phyloP scores from a whole-genome alignment of 106 monocot species.

The Dioscorea dumetorum region DNA sequence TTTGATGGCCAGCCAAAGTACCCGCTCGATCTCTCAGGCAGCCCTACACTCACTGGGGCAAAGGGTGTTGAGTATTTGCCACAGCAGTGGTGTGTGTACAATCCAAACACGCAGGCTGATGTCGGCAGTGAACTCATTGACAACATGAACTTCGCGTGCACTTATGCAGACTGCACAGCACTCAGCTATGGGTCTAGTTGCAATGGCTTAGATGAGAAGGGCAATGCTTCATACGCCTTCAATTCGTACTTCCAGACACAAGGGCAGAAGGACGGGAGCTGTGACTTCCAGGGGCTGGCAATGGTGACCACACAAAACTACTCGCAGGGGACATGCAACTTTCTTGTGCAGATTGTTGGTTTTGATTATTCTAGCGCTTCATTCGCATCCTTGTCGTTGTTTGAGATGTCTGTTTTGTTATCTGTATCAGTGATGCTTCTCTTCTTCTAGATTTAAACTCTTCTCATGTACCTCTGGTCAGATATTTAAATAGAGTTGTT shows the following conservation, averaged over 20 bases:
- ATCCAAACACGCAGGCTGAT: slow-evolving; percentile 2
- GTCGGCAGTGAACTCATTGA: slow-evolving; percentile 3
- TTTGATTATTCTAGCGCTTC: too few species aligned
- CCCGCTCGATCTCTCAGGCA: slow-evolving; percentile 1
- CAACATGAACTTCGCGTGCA: slow-evolving; percentile 17
- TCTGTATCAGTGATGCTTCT: too few species aligned
- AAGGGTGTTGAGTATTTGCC: neutral
- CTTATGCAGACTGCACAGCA: slow-evolving; percentile 9
- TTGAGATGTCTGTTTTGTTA: too few species aligned
- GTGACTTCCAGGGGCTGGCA: slow-evolving; percentile 21
- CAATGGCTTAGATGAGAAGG: slow-evolving; percentile 13
- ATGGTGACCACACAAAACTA: slow-evolving; percentile 17
- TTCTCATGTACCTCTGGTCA: too few species aligned
- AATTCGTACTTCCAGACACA: slow-evolving; percentile 30
- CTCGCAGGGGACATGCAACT: slow-evolving; percentile 12
- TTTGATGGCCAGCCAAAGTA: slow-evolving; percentile 1
- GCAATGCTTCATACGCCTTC: slow-evolving; percentile 32
- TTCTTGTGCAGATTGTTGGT: slow-evolving; percentile 6
- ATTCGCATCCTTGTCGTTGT: too few species aligned
- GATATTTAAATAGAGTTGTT: too few species aligned
- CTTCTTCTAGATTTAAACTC: too few species aligned
- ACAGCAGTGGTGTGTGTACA: slow-evolving; percentile 1
- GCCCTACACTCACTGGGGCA: neutral
- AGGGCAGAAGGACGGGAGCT: slow-evolving; percentile 21
- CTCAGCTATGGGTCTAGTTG: slow-evolving; percentile 23